Evolutionary conservation across 345 rosid genomes (phyloP).

Genomic region (Eucalyptus fibrosa): DNA sequence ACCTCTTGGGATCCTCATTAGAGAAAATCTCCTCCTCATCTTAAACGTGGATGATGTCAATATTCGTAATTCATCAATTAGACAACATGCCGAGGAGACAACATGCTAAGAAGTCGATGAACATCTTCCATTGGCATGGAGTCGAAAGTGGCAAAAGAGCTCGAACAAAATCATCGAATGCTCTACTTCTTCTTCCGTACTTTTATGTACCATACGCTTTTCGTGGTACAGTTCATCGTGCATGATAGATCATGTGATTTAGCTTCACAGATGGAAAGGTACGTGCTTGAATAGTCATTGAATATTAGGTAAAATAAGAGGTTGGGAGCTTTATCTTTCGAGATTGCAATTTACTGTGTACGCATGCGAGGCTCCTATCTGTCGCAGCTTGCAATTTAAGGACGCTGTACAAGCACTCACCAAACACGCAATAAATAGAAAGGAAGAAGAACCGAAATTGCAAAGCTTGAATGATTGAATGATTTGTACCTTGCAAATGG

Average conservation of each 20-base stretch:
- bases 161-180: not conserved
- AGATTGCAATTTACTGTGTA: not conserved
- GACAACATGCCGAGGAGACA: not conserved
- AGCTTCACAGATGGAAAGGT: not conserved
- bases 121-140: not conserved
- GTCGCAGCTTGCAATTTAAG: not conserved
- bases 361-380: not conserved
- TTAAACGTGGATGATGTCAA: not conserved
- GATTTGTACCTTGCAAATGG: slow-evolving; percentile 67
- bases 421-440: not conserved
- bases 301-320: not conserved
- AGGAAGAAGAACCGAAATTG: not conserved
- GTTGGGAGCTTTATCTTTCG: not conserved
- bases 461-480: not conserved
- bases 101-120: not conserved
- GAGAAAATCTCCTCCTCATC: not conserved
- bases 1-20: not conserved
- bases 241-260: not conserved
- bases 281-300: not conserved
- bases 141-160: not conserved
- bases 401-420: not conserved
- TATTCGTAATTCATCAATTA: not conserved
- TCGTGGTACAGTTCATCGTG: not conserved
- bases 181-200: not conserved
- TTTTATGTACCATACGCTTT: not conserved